These are phyloP conservation scores for Vitis rotundifolia DNA, from an alignment of 164 flowering plant species.

Conservation along the genomic window DNA sequence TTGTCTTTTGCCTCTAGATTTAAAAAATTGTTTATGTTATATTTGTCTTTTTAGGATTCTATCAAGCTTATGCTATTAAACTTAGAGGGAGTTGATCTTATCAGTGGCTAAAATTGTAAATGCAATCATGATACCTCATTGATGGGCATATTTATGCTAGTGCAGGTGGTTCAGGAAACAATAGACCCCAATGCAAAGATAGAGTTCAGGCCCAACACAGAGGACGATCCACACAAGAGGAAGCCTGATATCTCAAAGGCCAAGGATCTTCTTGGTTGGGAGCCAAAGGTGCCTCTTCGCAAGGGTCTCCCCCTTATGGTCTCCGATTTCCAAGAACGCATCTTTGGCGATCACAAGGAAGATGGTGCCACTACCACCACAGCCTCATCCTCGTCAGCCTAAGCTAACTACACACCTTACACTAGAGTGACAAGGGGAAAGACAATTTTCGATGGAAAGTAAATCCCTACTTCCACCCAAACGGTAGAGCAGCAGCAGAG, in stretches of 20 bases:
- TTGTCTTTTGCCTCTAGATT: too few species aligned
- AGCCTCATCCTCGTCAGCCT: constrained; percentile 8
- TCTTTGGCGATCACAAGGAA: constrained; percentile 82
- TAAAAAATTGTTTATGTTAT: too few species aligned
- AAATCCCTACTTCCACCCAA: not conserved
- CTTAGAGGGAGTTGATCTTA: too few species aligned
- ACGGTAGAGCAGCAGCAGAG: constrained; percentile 6
- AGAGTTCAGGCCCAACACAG: constrained; percentile 86
- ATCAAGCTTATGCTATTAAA: too few species aligned
- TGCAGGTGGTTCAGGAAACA: constrained; percentile 88
- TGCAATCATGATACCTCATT: too few species aligned
- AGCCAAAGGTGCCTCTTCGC: constrained; percentile 79
- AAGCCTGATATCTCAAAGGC: constrained; percentile 94
- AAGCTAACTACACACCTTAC: constrained; percentile 1
- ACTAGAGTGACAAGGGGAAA: not conserved
- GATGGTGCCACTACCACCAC: constrained; percentile 14
- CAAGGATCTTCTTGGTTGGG: constrained; percentile 84
- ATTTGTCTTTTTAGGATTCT: too few species aligned
- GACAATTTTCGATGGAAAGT: not conserved
- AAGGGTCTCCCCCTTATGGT: constrained; percentile 97
- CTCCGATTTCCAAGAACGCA: constrained; percentile 73
- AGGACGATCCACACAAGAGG: constrained; percentile 97
- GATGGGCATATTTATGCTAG: not conserved
- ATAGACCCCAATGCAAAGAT: constrained; percentile 89
- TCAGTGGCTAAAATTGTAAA: too few species aligned